Evolutionary conservation across 352 stramenopile species (phyloP).

Genomic region (Globisporangium iwayamae): DNA sequence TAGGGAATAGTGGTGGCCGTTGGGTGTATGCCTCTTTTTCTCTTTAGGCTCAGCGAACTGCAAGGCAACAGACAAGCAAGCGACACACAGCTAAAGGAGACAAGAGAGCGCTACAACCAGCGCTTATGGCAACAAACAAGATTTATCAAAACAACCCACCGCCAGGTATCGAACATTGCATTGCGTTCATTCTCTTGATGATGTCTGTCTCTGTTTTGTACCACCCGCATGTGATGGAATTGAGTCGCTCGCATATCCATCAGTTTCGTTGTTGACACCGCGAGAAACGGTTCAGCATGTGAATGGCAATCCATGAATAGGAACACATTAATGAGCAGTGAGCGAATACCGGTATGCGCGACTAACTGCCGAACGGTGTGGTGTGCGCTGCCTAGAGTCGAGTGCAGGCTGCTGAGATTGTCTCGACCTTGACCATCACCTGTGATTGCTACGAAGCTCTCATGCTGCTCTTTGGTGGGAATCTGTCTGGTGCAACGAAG

Average conservation of each 20-base stretch:
- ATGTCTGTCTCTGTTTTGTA: not conserved
- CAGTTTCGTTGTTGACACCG: too few species aligned
- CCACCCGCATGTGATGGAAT: too few species aligned
- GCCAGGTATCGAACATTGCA: not conserved
- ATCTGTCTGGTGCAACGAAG: slow-evolving; percentile 33
- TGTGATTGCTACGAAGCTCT: not conserved
- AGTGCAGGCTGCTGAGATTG: not conserved
- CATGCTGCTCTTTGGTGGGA: slow-evolving; percentile 75
- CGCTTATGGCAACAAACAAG: slow-evolving; percentile 2
- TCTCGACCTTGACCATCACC: not conserved
- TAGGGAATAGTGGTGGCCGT: slow-evolving; percentile 1
- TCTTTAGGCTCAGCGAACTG: not conserved
- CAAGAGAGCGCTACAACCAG: not conserved
- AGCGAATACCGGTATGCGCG: not conserved
- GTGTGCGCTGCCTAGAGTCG: too few species aligned
- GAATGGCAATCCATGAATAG: not conserved
- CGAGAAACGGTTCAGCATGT: not conserved
- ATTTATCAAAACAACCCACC: slow-evolving; percentile 7
- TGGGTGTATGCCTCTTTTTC: not conserved
- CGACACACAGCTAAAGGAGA: not conserved
- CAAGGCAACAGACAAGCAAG: not conserved
- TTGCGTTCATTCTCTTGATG: not conserved
- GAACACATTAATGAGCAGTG: not conserved
- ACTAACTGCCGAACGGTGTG: not conserved
- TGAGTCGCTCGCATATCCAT: too few species aligned